These are phyloP conservation scores for Colletotrichum caudatum DNA, from an alignment of 2,329 filamentous ascomycete genomes.

Conservation along the genomic window DNA sequence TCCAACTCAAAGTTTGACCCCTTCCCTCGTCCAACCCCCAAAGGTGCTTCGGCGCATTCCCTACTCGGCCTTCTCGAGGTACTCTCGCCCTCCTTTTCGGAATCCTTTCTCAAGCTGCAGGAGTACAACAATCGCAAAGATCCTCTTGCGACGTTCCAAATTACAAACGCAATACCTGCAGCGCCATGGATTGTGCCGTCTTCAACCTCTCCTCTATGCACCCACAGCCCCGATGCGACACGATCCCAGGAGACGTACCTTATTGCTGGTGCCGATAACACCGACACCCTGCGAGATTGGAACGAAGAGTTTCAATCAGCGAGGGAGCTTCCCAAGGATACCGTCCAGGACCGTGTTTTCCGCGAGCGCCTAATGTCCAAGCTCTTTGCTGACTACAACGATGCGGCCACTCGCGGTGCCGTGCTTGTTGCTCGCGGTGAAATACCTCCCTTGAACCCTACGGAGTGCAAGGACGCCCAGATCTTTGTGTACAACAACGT, in stretches of 20 bases:
- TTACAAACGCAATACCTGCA: conserved; percentile 92
- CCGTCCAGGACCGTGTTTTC: conserved; percentile 95
- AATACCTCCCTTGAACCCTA: conserved; percentile 93
- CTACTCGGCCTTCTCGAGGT: conserved; percentile 82
- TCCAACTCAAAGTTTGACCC: conserved; percentile 97
- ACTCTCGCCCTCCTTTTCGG: conserved; percentile 85
- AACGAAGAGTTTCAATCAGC: conserved; percentile 99
- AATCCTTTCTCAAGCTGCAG: conserved; percentile 81
- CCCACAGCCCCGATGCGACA: conserved; percentile 85
- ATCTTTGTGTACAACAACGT: conserved; percentile 99
- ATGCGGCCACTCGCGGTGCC: conserved; percentile 91
- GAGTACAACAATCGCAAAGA: conserved; percentile 88
- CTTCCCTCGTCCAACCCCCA: conserved; percentile 81
- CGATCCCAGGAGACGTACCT: conserved; percentile 94
- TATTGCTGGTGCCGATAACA: conserved; percentile 90
- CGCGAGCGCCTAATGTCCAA: conserved; percentile 94
- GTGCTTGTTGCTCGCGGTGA: conserved; percentile 93
- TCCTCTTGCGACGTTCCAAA: conserved; percentile 91
- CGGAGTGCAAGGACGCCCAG: conserved; percentile 90
- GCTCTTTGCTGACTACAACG: conserved; percentile 97
- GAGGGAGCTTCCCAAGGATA: conserved; percentile 91
- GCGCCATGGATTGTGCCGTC: conserved; percentile 91
- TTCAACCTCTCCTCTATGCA: conserved; percentile 70
- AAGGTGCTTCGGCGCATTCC: conserved; percentile 85
- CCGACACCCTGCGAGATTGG: conserved; percentile 96